These are phyloP conservation scores for Penicillium roqueforti DNA, from an alignment of 495 filamentous ascomycete genomes.

Conservation along the genomic window DNA sequence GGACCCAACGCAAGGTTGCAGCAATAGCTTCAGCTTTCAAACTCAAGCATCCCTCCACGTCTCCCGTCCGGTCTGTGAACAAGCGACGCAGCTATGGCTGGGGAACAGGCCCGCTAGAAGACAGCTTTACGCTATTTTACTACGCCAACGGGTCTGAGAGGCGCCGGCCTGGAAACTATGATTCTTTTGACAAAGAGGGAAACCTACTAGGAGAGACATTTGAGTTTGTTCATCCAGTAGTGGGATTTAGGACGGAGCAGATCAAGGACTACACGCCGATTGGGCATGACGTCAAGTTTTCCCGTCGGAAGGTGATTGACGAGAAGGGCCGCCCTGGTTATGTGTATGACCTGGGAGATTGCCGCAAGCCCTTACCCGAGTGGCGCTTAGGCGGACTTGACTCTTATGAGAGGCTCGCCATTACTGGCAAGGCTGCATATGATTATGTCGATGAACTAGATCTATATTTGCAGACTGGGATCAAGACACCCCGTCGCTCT, in stretches of 20 bases:
- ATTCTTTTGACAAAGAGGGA: slow-evolving; percentile 1
- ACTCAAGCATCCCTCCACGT: slow-evolving; percentile 3
- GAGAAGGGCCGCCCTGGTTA: slow-evolving; percentile 4
- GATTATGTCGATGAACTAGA: slow-evolving; percentile 21
- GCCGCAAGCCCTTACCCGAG: slow-evolving; percentile 9
- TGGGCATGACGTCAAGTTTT: background rate
- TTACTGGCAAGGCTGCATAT: slow-evolving; percentile 16
- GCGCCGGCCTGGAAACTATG: slow-evolving; percentile 17
- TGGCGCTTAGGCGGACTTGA: slow-evolving; percentile 22
- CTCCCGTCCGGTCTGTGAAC: background rate
- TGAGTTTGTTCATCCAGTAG: slow-evolving; percentile 21
- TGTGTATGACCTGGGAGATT: slow-evolving; percentile 16
- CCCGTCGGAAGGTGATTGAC: slow-evolving; percentile 10
- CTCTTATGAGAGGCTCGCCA: slow-evolving; percentile 21
- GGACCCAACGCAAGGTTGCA: slow-evolving; percentile 2
- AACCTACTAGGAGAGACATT: slow-evolving; percentile 9
- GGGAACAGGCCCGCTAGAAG: slow-evolving; percentile 16
- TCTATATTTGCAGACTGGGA: slow-evolving; percentile 11
- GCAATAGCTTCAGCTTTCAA: background rate
- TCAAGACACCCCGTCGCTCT: slow-evolving; percentile 12
- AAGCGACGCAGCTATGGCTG: slow-evolving; percentile 13
- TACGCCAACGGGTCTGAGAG: slow-evolving; percentile 18
- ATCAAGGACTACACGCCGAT: slow-evolving; percentile 16
- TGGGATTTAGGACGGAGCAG: slow-evolving; percentile 13
- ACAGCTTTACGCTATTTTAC: slow-evolving; percentile 19